Conservation (phyloP, 2,329 filamentous ascomycete species). For the Thermomyces lanuginosus region DNA sequence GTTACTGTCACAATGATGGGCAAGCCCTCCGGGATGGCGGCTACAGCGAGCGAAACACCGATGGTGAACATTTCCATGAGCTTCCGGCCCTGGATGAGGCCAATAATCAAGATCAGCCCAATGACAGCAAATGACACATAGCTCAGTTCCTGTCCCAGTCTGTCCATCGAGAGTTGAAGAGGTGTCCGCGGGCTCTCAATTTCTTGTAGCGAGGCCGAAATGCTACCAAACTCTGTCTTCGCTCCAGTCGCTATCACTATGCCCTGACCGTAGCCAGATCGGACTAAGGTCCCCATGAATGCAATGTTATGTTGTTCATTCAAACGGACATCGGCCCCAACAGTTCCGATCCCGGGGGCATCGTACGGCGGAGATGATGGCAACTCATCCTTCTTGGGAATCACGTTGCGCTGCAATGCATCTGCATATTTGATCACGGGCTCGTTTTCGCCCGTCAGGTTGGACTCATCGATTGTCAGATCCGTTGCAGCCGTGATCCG, state of each 20-base stretch:
- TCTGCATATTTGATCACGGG: conserved; percentile 66
- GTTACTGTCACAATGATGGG: conserved; percentile 98
- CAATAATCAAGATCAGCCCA: conserved; percentile 77
- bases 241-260: conserved; percentile 94
- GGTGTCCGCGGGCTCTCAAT: conserved; percentile 93
- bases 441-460: conserved; percentile 91
- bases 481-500: conserved; percentile 82
- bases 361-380: conserved; percentile 42
- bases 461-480: conserved; percentile 88
- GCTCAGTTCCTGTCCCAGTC: conserved; percentile 87
- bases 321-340: conserved; percentile 48
- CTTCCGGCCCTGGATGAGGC: conserved; percentile 74
- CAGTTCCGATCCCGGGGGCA: conserved; percentile 41
- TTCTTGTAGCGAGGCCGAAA: conserved; percentile 81
- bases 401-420: conserved; percentile 27
- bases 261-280: conserved; percentile 86
- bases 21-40: conserved; percentile 86
- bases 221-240: conserved; percentile 88
- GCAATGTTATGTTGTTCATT: conserved; percentile 79
- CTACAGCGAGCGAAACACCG: conserved; percentile 88
- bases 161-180: conserved; percentile 89
- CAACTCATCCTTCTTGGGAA: conserved; percentile 13
- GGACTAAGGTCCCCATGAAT: conserved; percentile 94
- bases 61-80: conserved; percentile 94
- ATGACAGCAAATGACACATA: conserved; percentile 95